A percentile compares a stretch with the other conserved stretches of the same genome.
phyloP scores from a whole-genome alignment of 768 basidiomycete genomes.

The Fomitopsis serialis region DNA sequence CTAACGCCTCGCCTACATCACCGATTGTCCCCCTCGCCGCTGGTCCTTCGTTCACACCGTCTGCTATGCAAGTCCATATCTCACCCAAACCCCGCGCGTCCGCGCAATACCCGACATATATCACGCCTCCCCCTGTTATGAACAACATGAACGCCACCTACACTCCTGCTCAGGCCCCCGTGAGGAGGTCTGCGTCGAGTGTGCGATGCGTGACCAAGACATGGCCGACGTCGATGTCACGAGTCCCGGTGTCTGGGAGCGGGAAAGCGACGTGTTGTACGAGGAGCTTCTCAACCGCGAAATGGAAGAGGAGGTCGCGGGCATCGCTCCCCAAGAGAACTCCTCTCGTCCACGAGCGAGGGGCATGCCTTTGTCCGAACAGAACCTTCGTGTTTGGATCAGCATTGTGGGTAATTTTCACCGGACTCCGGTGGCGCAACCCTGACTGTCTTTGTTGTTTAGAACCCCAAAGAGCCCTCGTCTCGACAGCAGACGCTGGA shows the following conservation, averaged over 20 bases:
- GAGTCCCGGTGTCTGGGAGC: slow-evolving; percentile 83
- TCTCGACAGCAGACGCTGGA: slow-evolving; percentile 80
- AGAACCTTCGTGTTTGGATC: slow-evolving; percentile 77
- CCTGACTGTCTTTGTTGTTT: slow-evolving; percentile 4
- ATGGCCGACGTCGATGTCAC: slow-evolving; percentile 94
- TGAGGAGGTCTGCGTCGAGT: slow-evolving; percentile 92
- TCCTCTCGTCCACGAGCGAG: slow-evolving; percentile 53
- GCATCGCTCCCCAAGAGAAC: slow-evolving; percentile 45
- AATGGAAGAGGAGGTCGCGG: slow-evolving; percentile 56
- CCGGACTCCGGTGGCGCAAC: background rate
- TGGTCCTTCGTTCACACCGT: slow-evolving; percentile 21
- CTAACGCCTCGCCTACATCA: slow-evolving; percentile 29
- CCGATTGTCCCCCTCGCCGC: slow-evolving; percentile 52
- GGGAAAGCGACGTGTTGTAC: slow-evolving; percentile 79
- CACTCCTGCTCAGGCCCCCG: slow-evolving; percentile 45
- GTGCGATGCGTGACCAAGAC: slow-evolving; percentile 97
- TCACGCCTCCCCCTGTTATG: slow-evolving; percentile 47
- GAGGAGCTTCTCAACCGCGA: slow-evolving; percentile 75
- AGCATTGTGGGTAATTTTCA: slow-evolving; percentile 50
- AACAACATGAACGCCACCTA: slow-evolving; percentile 59
- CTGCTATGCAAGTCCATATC: slow-evolving; percentile 48
- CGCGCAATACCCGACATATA: slow-evolving; percentile 74
- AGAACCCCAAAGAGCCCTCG: slow-evolving; percentile 91
- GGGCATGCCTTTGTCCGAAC: slow-evolving; percentile 69
- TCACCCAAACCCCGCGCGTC: slow-evolving; percentile 63